Evolutionary conservation across 1,139 yeast species (phyloP), one percentile per base, ranked within the genome.

Genomic region (Scheffersomyces parashehatae): DNA sequence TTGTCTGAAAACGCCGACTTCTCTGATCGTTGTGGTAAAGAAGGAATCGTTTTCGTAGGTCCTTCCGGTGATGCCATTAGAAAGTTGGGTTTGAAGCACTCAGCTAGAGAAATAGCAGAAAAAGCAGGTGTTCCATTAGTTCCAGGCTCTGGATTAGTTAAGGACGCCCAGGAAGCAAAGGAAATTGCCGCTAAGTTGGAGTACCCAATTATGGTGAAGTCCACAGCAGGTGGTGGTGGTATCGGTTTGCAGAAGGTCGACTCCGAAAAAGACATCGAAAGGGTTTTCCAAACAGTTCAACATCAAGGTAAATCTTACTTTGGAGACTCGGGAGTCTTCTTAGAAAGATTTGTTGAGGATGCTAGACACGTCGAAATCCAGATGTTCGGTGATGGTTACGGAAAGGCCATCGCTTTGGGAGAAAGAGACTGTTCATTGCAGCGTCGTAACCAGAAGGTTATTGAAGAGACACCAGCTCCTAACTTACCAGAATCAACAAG

Each of bases 211-310:
- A 93, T 93, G 98, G 88, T 93, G 42, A 93, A 93, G 68, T 87
- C 96, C 15, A 91, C 98, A 49, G 98, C 98, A 30, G 99, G 99
- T 64, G 99, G 99, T 58, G 99, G 99, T 65, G 99, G 99, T 67
- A 93, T 91, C 59, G 99, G 99, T 51, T 74, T 93, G 56, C 97
- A 90, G 64, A 86, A 90, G 62, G 97, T 91, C 48, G 96, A 90
- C 58, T 77, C 82, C 36, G 88, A 82, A 54, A 81, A 67, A 12
- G 97, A 91, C 47, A 82, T 91, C 49, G 88, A 82, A 67, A 72
- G 86, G 51, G 95, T 91, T 12, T 91, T 89, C 66, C 86, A 82
- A 55, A 85, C 96, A 5, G 98, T 93, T 36, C 87, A 88, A 62
- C 97, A 89, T 67, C 97, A 90, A 68, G 98, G 97, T 50, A 77